A percentile compares a stretch with the other conserved stretches of the same genome.
Conservation (phyloP, 1,139 yeast genomes). For the Torulaspora pretoriensis region DNA sequence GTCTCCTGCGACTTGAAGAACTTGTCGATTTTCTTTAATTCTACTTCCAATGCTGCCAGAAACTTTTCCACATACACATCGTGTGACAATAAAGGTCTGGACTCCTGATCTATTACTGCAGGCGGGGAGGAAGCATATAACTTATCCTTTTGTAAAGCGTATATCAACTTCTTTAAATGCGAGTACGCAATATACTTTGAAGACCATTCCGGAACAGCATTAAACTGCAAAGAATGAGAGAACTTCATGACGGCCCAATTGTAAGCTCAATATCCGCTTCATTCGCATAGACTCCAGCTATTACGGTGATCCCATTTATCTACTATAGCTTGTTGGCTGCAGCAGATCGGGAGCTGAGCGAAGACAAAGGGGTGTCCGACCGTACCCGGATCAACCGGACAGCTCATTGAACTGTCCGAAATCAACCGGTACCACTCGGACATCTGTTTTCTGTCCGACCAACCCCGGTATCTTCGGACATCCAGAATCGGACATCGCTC, state of each 20-base stretch:
- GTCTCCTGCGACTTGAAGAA: slow-evolving; percentile 56
- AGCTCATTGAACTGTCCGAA: not conserved
- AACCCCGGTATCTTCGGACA: no score
- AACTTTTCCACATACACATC: slow-evolving; percentile 36
- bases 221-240: slow-evolving; percentile 69
- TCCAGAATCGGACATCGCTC: no score
- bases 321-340: not conserved
- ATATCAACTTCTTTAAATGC: slow-evolving; percentile 60
- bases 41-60: slow-evolving; percentile 52
- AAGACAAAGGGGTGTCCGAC: not conserved
- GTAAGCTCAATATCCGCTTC: not conserved
- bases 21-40: slow-evolving; percentile 54
- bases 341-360: not conserved
- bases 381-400: not conserved
- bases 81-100: slow-evolving; percentile 13
- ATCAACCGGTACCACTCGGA: not conserved
- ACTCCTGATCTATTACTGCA: slow-evolving; percentile 14
- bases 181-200: slow-evolving; percentile 71
- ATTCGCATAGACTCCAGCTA: not conserved
- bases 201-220: slow-evolving; percentile 78
- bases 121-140: slow-evolving; percentile 29
- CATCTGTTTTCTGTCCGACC: not conserved
- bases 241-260: slow-evolving; percentile 50
- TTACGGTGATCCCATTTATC: not conserved
- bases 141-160: slow-evolving; percentile 59